Base-by-base conservation (phyloP, 169 alveolate genomes). In the Cryptosporidium xiaoi region DNA sequence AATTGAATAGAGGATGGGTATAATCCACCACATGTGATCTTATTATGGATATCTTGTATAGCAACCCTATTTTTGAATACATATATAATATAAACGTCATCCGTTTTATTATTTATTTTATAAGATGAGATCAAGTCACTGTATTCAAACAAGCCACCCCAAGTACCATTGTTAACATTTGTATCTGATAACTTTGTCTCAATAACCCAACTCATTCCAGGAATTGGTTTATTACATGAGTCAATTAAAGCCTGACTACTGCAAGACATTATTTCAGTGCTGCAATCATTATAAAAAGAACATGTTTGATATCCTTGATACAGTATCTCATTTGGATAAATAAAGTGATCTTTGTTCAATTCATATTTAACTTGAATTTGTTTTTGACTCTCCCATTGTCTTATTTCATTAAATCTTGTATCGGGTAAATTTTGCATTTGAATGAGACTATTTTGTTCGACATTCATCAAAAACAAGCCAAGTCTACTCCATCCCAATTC, bases 41-140 rank as follows among this genome's bases (percentile, higher is more conserved):
- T 55, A 24, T 62, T 51, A 12, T n/a, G 36, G 5, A 58, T 40
- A 62, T 77, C 87, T 62, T 77, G 87, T 3, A 77, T 44, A n/a
- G 87, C 71, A 15, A 77, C 3, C 36, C 87, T 77, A 48, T 77
- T 77, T 3, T 77, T 66, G 36, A 77, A 77, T 12, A 77, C 56
- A 20, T 77, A 77, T 20, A 77, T 44, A 48, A 66, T 46, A 12
- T 48, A 44, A 16, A 62, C 34, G 27, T 77, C 87, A 2, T 3
- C 33, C 13, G 33, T 48, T 44, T 27, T 36, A 16, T 33, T 66
- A 7, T 29, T 60, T 12, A 77, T 46, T 13, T 34, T 51, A 60
- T 56, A 77, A 5, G 65, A 58, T 2, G 60, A 51, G 12, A 60
- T 12, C 2, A 77, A 64, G 15, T 65, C 24, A 16, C 33, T 27